Base-by-base conservation (phyloP, 2,329 filamentous ascomycete species). In the Neonectria coccinea region DNA sequence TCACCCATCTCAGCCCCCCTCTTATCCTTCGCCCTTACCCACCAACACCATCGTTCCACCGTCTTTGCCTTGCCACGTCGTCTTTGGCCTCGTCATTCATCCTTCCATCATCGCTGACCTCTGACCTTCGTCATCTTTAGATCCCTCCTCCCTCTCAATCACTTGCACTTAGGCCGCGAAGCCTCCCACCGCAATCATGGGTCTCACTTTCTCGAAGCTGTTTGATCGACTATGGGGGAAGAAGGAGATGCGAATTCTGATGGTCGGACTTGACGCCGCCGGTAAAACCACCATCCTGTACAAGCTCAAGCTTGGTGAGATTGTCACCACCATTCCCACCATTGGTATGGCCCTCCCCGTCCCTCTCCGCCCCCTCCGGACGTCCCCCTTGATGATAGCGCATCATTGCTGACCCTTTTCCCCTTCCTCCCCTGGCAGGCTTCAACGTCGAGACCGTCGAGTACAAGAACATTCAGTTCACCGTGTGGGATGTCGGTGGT, bases 231-330 rank as follows among this genome's bases (percentile, higher is more conserved):
- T 98, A 83, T 97, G 93, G 91, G 94, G 95, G 79, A 97, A 97
- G 92, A 98, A 98, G 91, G 96, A 99, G 90, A 99, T 99, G 96
- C 91, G 96, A 88, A 97, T 99, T 86, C 84, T 99, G 84, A 99
- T 99, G 96, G 94, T 99, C 77, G 96, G 96, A 89, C 91, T 99
- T 78, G 96, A 99, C 84, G 96, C 96, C 78, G 96, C 96, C 82
- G 96, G 96, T 92, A 99, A 99, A 90, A 99, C 96, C 79, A 99
- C 96, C 77, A 99, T 99, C 80, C 91, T 99, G 76, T 99, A 99
- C 88, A 99, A 99, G 89, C 91, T 99, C 83, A 99, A 99, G 90
- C 92, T 99, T 79, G 95, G 96, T 85, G 92, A 97, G 88, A 96
- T 97, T 81, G 96, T 98, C 82, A 98, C 96, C 79, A 99, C 96